Conservation (phyloP, 148 eudicot genomes). For the Spergularia marina region DNA sequence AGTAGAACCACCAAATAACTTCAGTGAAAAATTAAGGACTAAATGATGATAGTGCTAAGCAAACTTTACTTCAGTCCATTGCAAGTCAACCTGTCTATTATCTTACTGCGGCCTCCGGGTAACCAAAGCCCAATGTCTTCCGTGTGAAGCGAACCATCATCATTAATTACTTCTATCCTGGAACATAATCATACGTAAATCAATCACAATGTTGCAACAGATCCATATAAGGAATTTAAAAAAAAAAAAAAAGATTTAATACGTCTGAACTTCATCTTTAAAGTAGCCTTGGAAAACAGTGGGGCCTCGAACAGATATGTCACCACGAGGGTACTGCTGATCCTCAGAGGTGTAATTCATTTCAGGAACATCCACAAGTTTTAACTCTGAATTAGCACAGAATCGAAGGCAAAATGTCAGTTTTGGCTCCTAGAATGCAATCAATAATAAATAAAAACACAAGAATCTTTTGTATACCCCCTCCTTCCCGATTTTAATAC, state of each 20-base stretch:
- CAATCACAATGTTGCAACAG: not conserved
- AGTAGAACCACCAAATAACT: slow-evolving; percentile 3
- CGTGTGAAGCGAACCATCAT: slow-evolving; percentile 90
- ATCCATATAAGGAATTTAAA: not conserved
- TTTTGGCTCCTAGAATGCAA: not conserved
- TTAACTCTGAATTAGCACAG: slow-evolving; percentile 61
- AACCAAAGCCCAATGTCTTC: slow-evolving; percentile 96
- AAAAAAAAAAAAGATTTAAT: slow-evolving; percentile 15
- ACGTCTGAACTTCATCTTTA: slow-evolving; percentile 93
- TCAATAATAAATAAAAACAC: not conserved
- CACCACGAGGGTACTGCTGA: slow-evolving; percentile 94
- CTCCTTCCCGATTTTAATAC: too few species aligned
- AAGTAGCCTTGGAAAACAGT: slow-evolving; percentile 81
- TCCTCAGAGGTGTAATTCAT: slow-evolving; percentile 94
- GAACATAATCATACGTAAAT: slow-evolving; percentile 26
- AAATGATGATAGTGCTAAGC: not conserved
- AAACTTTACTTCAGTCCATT: not conserved
- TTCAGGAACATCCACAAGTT: slow-evolving; percentile 94
- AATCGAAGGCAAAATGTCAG: not conserved
- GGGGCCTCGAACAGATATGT: slow-evolving; percentile 93
- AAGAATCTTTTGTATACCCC: too few species aligned
- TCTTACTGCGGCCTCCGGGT: slow-evolving; percentile 93
- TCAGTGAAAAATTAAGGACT: not conserved
- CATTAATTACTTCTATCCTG: slow-evolving; percentile 87
- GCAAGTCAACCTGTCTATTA: slow-evolving; percentile 71